Evolutionary conservation across 2,329 filamentous ascomycete genomes (phyloP), one percentile per base, ranked within the genome.

Genomic region (Tolypocladium ophioglossoides): DNA sequence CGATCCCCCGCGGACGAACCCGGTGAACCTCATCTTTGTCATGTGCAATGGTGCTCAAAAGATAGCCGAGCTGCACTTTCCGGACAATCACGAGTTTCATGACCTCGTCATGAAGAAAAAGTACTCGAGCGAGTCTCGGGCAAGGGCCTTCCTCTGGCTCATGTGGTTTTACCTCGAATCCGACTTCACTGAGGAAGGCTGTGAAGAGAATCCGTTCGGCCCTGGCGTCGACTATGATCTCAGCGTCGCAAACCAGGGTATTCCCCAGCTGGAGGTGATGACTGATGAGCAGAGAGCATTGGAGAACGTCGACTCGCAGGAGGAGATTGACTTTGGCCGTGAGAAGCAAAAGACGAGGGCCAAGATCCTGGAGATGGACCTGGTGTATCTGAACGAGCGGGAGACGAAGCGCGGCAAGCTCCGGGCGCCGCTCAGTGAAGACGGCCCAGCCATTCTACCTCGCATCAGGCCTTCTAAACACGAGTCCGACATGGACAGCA

Each of bases 81-180:
- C 87, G 12, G 80, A 84, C 7, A 83, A 85, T 1, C 82, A 86
- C 60, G 94, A 99, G 70, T 97, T 99, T 69, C 95, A 96, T 69
- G 94, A 99, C 64, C 80, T 99, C 18, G 86, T 99, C 63, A 97
- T 97, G 91, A 86, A 89, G 65, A 85, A 86, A 1, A 86, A 88
- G 27, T 80, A 90, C 57, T 89, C 85, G 55, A 97, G 91, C 70
- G 74, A 78, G 61, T 95, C 89, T 57, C 83, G 94, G 58, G 91
- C 94, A 1, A 84, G 76, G 47, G 92, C 92, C 0, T 99, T 99
- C 62, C 74, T 99, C 22, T 99, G 94, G 94, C 76, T 99, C 58
- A 95, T 99, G 84, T 99, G 94, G 94, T 96, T 94, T 77, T 97
- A 99, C 66, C 79, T 99, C 20, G 94, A 99, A 68, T 96, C 91